Conservation (phyloP, 345 rosid species). For the Noccaea caerulescens region DNA sequence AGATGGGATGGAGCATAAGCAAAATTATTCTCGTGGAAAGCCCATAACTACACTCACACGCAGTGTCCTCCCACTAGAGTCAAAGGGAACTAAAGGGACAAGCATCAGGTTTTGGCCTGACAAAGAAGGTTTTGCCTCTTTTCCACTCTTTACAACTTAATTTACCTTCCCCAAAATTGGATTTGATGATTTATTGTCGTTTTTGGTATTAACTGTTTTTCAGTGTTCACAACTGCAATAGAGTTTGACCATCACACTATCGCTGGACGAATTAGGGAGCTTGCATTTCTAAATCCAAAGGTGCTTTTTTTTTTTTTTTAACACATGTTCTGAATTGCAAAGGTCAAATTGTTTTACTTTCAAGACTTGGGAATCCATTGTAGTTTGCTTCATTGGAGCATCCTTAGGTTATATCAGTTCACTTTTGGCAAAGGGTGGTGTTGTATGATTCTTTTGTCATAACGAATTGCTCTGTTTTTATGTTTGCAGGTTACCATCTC, state of each 20-base stretch:
- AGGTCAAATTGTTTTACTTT: too few species aligned
- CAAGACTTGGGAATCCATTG: neutral
- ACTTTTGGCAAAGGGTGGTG: constrained; percentile 22
- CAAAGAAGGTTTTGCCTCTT: constrained; percentile 66
- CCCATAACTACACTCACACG: constrained; percentile 64
- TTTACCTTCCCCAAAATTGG: constrained; percentile 10
- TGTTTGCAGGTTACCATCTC: constrained; percentile 72
- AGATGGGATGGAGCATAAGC: constrained; percentile 76
- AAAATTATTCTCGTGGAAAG: constrained; percentile 89
- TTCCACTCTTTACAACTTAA: constrained; percentile 24
- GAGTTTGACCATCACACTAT: constrained; percentile 86
- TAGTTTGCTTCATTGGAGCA: constrained; percentile 26
- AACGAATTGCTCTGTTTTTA: constrained; percentile 16
- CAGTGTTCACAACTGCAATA: constrained; percentile 90
- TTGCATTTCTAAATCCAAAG: constrained; percentile 94
- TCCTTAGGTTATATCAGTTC: constrained; percentile 18
- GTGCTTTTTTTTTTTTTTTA: constrained; percentile 36
- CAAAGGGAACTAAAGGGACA: constrained; percentile 69
- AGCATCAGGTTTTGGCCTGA: constrained; percentile 95
- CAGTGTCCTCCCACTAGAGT: constrained; percentile 61
- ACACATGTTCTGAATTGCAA: too few species aligned
- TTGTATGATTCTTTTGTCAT: constrained; percentile 5
- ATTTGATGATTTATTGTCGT: constrained; percentile 30
- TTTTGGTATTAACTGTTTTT: constrained; percentile 22
- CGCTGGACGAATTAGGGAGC: constrained; percentile 92